Evolutionary conservation across 1,284 basidiomycete species (phyloP).

Genomic region (Marasmius sp.): DNA sequence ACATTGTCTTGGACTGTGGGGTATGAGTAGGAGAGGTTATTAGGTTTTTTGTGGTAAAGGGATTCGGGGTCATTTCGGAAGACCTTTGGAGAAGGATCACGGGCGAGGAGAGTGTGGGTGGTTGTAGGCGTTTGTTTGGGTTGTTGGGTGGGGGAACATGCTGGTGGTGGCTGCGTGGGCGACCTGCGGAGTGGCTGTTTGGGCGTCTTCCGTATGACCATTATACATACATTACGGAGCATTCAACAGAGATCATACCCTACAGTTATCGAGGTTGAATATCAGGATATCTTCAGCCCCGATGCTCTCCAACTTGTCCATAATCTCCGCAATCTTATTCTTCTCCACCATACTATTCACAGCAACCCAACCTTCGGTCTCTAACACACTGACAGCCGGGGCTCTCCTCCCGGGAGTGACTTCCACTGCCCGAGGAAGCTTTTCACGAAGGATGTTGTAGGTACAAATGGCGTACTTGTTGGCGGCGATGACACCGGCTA

Average conservation of each 20-base stretch:
- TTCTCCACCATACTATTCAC: slow-evolving; percentile 94
- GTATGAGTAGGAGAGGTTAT: slow-evolving; percentile 54
- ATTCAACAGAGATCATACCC: slow-evolving; percentile 78
- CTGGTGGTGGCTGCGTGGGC: slow-evolving; percentile 56
- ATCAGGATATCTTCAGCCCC: slow-evolving; percentile 93
- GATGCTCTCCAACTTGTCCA: slow-evolving; percentile 83
- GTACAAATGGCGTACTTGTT: slow-evolving; percentile 86
- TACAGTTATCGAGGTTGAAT: slow-evolving; percentile 90
- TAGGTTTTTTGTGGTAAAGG: slow-evolving; percentile 59
- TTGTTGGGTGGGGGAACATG: slow-evolving; percentile 42
- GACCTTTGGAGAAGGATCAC: slow-evolving; percentile 38
- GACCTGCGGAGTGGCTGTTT: background rate
- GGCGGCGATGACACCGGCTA: slow-evolving; percentile 93
- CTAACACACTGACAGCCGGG: slow-evolving; percentile 87
- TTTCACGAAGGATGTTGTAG: slow-evolving; percentile 82
- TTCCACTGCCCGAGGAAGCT: slow-evolving; percentile 60
- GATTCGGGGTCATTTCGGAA: slow-evolving; percentile 51
- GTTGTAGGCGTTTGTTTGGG: slow-evolving; percentile 49
- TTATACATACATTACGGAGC: too few relatives aligned
- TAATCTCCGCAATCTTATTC: slow-evolving; percentile 77
- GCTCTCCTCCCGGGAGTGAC: slow-evolving; percentile 91
- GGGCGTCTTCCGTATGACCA: too few relatives aligned
- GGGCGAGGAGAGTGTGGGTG: slow-evolving; percentile 44
- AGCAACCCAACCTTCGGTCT: slow-evolving; percentile 85
- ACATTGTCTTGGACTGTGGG: slow-evolving; percentile 59